Percentiles rank a stretch among this genome's conserved stretches.
These are phyloP conservation scores for Oryza glaberrima DNA, from an alignment of 176 grass and related monocot species.

Conservation along the genomic window DNA sequence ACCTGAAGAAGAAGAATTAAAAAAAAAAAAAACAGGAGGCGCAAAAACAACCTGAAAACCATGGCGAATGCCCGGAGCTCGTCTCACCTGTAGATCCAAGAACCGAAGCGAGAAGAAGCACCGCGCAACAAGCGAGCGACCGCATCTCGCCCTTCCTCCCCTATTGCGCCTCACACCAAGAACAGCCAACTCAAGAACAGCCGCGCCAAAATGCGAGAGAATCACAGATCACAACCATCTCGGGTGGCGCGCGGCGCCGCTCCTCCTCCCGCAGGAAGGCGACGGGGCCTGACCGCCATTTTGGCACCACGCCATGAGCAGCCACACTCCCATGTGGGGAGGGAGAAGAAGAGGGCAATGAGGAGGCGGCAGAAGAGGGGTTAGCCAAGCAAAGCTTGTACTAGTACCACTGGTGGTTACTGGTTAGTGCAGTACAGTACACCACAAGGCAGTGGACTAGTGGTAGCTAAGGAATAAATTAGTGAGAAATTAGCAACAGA, in stretches of 20 bases:
- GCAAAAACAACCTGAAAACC: not conserved
- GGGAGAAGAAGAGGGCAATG: not conserved
- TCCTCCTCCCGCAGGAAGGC: conserved; percentile 13
- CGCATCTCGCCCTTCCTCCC: conserved; percentile 42
- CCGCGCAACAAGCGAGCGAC: conserved; percentile 30
- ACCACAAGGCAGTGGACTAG: not conserved
- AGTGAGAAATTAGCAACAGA: not conserved
- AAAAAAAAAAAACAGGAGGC: not conserved
- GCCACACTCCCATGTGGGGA: conserved; percentile 25
- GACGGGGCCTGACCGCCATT: conserved; percentile 39
- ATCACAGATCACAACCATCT: conserved; percentile 36
- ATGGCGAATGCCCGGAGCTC: conserved; percentile 9
- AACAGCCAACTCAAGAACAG: conserved; percentile 1
- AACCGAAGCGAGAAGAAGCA: conserved; percentile 49
- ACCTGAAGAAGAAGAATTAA: too few relatives aligned
- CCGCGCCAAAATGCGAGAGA: not conserved
- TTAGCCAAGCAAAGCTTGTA: not conserved
- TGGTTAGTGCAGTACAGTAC: not conserved
- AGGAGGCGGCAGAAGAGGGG: not conserved
- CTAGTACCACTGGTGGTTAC: conserved; percentile 6
- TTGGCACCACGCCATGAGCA: conserved; percentile 42
- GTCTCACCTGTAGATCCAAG: conserved; percentile 74
- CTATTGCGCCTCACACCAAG: not conserved
- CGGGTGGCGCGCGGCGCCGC: not conserved
- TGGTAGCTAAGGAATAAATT: conserved; percentile 27